Base-by-base conservation (phyloP, 2,329 filamentous ascomycete genomes). In the Zarea fungicola region DNA sequence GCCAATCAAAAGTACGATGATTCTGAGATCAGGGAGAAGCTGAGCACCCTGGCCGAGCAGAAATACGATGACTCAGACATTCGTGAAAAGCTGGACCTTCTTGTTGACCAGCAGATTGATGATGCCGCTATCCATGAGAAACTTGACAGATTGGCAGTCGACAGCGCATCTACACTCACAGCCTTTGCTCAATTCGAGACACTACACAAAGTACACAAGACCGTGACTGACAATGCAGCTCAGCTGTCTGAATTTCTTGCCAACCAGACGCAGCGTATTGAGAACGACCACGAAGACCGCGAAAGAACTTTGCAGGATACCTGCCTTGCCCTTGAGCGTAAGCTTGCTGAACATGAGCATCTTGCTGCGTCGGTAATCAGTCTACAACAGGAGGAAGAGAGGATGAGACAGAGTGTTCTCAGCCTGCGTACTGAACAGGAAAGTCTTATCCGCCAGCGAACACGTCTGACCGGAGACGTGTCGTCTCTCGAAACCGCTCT, bases 401-500 rank as follows among this genome's bases (percentile, higher is more conserved):
- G 73, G 35, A 65, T 83, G 19, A 74, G 72, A 25, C 71, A 77
- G 39, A 76, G 75, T 21, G 75, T 89, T 19, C 69, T 78, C 18
- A 66, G 71, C 8, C 69, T 91, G 22, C 76, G 78, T 44, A 73
- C 72, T 0, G 88, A 93, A 61, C 83, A 88, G 52, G 89, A 96
- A 52, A 81, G 82, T 43, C 74, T 97, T 48, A 75, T 78, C 11
- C 78, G 83, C 50, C 87, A 95, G 60, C 96, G 91, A 72, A 83
- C 84, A 39, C 81, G 85, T 49, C 75, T 96, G 23, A 83, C 83
- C 9, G 89, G 89, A 21, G 91, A 99, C 57, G 84, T 99, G 1
- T 91, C 90, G 5, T 88, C 89, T 8, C 78, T 99, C 2, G 89
- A 97, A 64, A 97, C 89, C 8, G 92, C 93, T 1, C 78, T 97